Evolutionary conservation across 805 yeast genomes (phyloP), one percentile per base, ranked within the genome.

Genomic region (Candida taoyuanica): DNA sequence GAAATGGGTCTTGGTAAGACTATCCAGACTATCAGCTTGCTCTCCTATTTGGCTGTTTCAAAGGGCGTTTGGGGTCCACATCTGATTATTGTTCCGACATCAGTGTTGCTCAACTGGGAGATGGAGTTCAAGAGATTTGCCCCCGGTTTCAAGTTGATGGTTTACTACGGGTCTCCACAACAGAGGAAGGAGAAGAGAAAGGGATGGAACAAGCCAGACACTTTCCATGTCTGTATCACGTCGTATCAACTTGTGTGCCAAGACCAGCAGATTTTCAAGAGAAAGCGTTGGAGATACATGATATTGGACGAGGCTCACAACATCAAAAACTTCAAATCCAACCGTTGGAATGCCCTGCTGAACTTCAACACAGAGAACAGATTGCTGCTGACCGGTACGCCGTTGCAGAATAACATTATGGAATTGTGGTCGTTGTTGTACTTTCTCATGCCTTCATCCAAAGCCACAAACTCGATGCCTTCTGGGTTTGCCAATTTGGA

Each of bases 1-100:
- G 99, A 93, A 59, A 93, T 93, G 99, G 99, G 99, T 39, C 71
- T 93, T 29, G 98, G 94, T 49, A 93, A 93, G 58, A 93, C 99
- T 0, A 91, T 93, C 42, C 99, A 93, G 59, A 93, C 98, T 0
- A 93, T 93, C 36, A 76, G 97, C 0, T 63, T 93, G 29, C 63
- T 93, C 15, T 71, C 94, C 0, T 89, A 89, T 58, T 66, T 93
- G 36, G 98, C 99, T 0, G 87, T 96, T 52, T 95, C 83, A 52
- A 89, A 89, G 54, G 84, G 85, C 42, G 76, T 82, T 14, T 93
- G 99, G 99, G 98, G 98, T 0, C 99, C 98, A 0, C 99, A 93
- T 66, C 67, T 93, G 38, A 89, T 93, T 63, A 81, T 93, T 43
- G 99, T 93, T 5, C 99, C 99, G 4, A 93, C 99, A 0, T 86